Evolutionary conservation across 2,329 filamentous ascomycete genomes (phyloP).

Genomic region (Phaeomoniella chlamydospora): DNA sequence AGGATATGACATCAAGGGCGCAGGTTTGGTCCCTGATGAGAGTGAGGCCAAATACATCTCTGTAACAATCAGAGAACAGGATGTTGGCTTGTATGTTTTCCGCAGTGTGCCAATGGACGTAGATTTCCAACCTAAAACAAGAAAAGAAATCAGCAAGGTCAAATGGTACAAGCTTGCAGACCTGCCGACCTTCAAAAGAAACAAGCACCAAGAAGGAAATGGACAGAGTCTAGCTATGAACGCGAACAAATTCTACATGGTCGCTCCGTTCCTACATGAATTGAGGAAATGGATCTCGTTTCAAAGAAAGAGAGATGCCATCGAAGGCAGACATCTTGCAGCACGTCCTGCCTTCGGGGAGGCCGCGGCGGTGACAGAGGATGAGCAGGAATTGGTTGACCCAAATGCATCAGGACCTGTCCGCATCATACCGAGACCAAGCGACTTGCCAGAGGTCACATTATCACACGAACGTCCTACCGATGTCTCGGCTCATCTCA

Average conservation of each 20-base stretch:
- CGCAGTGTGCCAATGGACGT: conserved; percentile 77
- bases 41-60: conserved; percentile 71
- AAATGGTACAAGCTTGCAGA: conserved; percentile 87
- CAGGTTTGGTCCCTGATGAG: conserved; percentile 60
- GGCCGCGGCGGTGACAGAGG: conserved; percentile 7
- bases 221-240: conserved; percentile 42
- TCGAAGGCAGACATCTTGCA: conserved; percentile 23
- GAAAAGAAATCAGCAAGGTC: conserved; percentile 96
- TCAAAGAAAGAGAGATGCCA: conserved; percentile 58
- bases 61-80: conserved; percentile 80
- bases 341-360: conserved; percentile 25
- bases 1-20: conserved; percentile 64
- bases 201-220: conserved; percentile 46
- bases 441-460: conserved; percentile 25
- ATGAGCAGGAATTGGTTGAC: conserved; percentile 7
- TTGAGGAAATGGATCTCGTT: conserved; percentile 84
- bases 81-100: conserved; percentile 86
- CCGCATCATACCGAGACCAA: conserved; percentile 13
- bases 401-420: conserved; percentile 8
- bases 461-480: conserved; percentile 11
- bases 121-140: conserved; percentile 72
- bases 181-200: conserved; percentile 66
- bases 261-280: conserved; percentile 75
- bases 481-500: conserved; percentile 37
- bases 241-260: conserved; percentile 93